These are phyloP conservation scores for Martiniozyma asiatica DNA, from an alignment of 1,139 yeast species.

Conservation along the genomic window DNA sequence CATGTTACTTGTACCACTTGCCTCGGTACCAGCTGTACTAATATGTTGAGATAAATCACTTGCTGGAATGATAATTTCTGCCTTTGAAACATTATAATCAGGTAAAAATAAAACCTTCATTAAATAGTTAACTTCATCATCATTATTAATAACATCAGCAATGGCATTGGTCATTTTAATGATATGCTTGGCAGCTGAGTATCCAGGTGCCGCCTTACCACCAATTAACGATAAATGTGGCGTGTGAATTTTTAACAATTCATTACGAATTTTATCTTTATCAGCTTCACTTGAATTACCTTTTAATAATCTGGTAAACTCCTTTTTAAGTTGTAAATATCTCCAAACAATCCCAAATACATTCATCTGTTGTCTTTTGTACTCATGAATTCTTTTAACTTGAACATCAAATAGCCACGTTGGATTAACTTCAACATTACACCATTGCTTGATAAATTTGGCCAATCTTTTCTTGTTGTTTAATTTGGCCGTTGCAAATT, in stretches of 20 bases:
- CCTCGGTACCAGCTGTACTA: slow-evolving; percentile 97
- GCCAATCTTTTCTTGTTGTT: slow-evolving; percentile 63
- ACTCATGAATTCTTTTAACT: slow-evolving; percentile 91
- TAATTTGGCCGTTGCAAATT: slow-evolving; percentile 65
- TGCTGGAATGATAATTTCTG: slow-evolving; percentile 84
- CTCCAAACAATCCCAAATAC: slow-evolving; percentile 82
- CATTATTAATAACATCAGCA: slow-evolving; percentile 69
- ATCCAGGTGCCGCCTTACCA: slow-evolving; percentile 96
- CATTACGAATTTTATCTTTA: slow-evolving; percentile 58
- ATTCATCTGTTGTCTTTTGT: slow-evolving; percentile 89
- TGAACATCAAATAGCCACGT: slow-evolving; percentile 79
- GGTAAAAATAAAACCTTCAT: slow-evolving; percentile 83
- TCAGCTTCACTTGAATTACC: slow-evolving; percentile 52
- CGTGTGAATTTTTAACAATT: no score
- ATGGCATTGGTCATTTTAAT: slow-evolving; percentile 79
- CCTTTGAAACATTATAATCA: slow-evolving; percentile 88
- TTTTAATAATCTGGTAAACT: no score
- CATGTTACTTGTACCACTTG: slow-evolving; percentile 94
- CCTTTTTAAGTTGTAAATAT: slow-evolving; percentile 62
- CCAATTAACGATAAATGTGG: slow-evolving; percentile 80
- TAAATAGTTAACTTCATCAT: slow-evolving; percentile 58
- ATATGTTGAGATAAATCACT: slow-evolving; percentile 88
- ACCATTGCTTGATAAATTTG: slow-evolving; percentile 51
- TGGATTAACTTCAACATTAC: slow-evolving; percentile 61
- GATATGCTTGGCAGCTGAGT: slow-evolving; percentile 86